Evolutionary conservation across 345 rosid species (phyloP).

Genomic region (Cardamine chenopodiifolia): DNA sequence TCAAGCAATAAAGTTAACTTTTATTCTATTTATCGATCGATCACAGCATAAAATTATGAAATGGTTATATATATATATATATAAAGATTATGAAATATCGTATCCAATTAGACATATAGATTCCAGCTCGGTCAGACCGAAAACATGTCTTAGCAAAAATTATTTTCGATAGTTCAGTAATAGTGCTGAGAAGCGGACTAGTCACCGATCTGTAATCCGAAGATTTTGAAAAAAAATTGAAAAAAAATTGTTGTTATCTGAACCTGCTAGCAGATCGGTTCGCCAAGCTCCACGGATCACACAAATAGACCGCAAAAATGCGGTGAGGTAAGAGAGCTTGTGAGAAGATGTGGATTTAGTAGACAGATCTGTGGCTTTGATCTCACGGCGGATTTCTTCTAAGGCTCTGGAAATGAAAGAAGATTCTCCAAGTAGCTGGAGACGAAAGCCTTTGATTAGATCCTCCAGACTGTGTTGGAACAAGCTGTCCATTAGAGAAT

Average conservation of each 20-base stretch:
- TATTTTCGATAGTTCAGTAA: not conserved
- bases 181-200: no score
- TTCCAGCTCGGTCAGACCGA: not conserved
- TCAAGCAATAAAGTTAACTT: not conserved
- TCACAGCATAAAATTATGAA: slow-evolving; percentile 12
- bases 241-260: no score
- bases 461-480: slow-evolving; percentile 87
- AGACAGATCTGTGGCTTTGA: slow-evolving; percentile 72
- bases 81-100: not conserved
- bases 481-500: slow-evolving; percentile 71
- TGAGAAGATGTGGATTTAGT: slow-evolving; percentile 84
- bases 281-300: no score
- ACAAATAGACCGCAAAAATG: no score
- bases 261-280: no score
- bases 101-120: slow-evolving; percentile 5
- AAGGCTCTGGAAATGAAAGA: slow-evolving; percentile 63
- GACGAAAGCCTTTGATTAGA: slow-evolving; percentile 78
- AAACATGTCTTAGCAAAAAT: not conserved
- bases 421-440: slow-evolving; percentile 60
- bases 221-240: no score
- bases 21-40: slow-evolving; percentile 6
- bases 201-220: no score
- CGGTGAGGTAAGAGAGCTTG: slow-evolving; percentile 75
- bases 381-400: slow-evolving; percentile 84
- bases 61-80: not conserved